phyloP scores from a whole-genome alignment of 345 rosid genomes.

The Brassica nigra region DNA sequence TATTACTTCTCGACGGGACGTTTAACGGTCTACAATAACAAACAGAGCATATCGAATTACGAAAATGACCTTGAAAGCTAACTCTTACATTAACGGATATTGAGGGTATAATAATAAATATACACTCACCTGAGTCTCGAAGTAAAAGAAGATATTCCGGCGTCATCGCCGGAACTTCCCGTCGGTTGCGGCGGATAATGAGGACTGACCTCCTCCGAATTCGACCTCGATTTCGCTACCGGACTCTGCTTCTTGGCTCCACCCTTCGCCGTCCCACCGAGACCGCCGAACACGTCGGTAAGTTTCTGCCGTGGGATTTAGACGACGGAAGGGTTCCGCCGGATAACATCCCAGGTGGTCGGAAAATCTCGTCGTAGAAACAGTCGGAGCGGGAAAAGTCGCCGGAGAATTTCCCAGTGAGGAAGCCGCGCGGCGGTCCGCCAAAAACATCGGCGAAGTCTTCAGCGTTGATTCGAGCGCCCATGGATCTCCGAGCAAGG shows the following conservation, averaged over 20 bases:
- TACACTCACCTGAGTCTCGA: constrained; percentile 70
- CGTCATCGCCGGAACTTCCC: constrained; percentile 55
- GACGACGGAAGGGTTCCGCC: constrained; percentile 24
- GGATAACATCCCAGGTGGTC: constrained; percentile 42
- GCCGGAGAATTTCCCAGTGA: constrained; percentile 61
- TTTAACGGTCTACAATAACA: constrained; percentile 60
- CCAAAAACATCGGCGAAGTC: constrained; percentile 92
- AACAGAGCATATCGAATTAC: constrained; percentile 6
- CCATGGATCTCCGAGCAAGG: constrained; percentile 54
- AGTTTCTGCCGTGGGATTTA: constrained; percentile 52
- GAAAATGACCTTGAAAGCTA: background rate
- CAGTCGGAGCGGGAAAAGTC: constrained; percentile 51
- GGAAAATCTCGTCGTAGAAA: constrained; percentile 79
- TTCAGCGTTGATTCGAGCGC: constrained; percentile 46
- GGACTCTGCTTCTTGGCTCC: constrained; percentile 49
- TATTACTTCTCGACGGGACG: constrained; percentile 58
- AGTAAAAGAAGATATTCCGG: constrained; percentile 68
- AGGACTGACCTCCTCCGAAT: constrained; percentile 84
- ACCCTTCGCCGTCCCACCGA: constrained; percentile 51
- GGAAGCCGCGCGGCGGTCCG: constrained; percentile 79
- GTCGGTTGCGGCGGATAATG: constrained; percentile 48
- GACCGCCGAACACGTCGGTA: constrained; percentile 61
- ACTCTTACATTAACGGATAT: background rate
- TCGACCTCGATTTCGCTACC: constrained; percentile 48
- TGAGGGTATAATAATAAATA: background rate